These are phyloP conservation scores for Tulasnella sp. DNA, from an alignment of 768 basidiomycete species.

Conservation along the genomic window DNA sequence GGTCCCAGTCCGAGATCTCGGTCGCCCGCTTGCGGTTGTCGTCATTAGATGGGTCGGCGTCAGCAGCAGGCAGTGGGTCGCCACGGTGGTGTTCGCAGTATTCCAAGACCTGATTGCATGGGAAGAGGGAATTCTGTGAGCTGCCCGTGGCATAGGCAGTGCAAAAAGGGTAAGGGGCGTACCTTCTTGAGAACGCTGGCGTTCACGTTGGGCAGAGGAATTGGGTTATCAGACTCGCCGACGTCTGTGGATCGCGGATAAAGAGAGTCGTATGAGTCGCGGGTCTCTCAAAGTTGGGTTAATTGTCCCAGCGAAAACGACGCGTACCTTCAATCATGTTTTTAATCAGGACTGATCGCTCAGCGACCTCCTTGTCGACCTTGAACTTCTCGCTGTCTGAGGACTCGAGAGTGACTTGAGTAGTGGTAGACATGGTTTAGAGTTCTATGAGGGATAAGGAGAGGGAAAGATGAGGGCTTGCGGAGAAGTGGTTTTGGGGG, in stretches of 20 bases:
- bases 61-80: constrained; percentile 85
- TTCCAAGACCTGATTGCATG: constrained; percentile 64
- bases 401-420: constrained; percentile 69
- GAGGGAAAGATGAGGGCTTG: neutral
- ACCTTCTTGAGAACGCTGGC: constrained; percentile 91
- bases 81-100: constrained; percentile 99
- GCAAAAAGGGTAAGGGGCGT: constrained; percentile 14
- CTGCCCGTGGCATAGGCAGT: neutral
- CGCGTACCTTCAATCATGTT: constrained; percentile 94
- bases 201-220: constrained; percentile 83
- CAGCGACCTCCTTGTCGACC: constrained; percentile 88
- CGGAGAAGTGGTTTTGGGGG: neutral
- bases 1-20: constrained; percentile 98
- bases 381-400: constrained; percentile 94
- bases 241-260: constrained; percentile 45
- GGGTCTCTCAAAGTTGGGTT: too few relatives aligned
- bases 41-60: constrained; percentile 71
- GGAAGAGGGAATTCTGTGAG: neutral
- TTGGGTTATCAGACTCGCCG: constrained; percentile 87
- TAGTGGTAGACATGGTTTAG: constrained; percentile 6
- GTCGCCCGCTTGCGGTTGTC: constrained; percentile 97
- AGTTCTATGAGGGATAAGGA: constrained; percentile 2
- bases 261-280: neutral
- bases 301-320: too few relatives aligned
- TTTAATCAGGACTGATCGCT: constrained; percentile 94